Percentiles rank a stretch among this genome's conserved stretches.
Conservation (phyloP, 345 rosid species). For the Mallotus nudiflorus region DNA sequence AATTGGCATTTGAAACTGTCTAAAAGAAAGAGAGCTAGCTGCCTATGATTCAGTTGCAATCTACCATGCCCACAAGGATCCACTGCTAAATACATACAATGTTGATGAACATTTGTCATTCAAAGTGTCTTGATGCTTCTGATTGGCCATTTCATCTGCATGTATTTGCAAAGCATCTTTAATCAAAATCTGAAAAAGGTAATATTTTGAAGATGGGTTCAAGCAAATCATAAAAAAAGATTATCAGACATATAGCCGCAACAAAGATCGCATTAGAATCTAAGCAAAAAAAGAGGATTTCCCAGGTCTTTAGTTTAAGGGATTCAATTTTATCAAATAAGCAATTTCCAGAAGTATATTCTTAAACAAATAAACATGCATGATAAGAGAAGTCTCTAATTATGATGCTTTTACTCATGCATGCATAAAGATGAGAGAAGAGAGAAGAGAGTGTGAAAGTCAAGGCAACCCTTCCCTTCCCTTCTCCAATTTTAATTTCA, state of each 20-base stretch:
- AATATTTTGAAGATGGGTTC: neutral
- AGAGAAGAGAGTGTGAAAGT: neutral
- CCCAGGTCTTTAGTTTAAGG: neutral
- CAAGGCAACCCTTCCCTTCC: neutral
- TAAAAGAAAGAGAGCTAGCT: conserved; percentile 1
- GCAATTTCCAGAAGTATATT: neutral
- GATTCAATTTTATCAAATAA: conserved; percentile 3
- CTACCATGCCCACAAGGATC: conserved; percentile 17
- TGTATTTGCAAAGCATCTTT: conserved; percentile 5
- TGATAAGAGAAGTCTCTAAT: neutral
- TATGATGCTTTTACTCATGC: neutral
- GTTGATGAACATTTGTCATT: neutral
- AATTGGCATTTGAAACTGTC: conserved; percentile 15
- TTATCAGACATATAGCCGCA: neutral
- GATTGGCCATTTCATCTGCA: conserved; percentile 34
- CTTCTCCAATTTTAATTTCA: neutral
- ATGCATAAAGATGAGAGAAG: neutral
- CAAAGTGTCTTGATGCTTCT: too few relatives aligned
- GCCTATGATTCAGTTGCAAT: conserved; percentile 15
- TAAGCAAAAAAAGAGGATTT: neutral
- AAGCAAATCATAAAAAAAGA: neutral
- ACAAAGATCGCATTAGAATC: neutral
- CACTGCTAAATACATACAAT: conserved; percentile 9
- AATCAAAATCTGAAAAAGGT: neutral
- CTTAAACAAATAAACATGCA: neutral